Evolutionary conservation across 306 rosid genomes (phyloP).

Genomic region (Pueraria montana): DNA sequence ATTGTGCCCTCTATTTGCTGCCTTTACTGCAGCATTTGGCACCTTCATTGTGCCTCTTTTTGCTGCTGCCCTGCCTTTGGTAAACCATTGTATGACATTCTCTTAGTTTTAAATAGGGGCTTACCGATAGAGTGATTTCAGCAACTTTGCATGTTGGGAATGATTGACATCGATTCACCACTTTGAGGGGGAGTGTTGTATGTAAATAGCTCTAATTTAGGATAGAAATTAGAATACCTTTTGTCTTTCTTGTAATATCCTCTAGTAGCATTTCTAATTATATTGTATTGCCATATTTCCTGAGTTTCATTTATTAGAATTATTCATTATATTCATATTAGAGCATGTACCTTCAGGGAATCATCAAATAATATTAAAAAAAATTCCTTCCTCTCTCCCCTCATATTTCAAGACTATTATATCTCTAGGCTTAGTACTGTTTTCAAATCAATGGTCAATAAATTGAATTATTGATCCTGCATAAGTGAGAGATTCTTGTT

Average conservation of each 20-base stretch:
- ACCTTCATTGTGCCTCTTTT: background rate
- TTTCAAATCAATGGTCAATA: constrained; percentile 4
- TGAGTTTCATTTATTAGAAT: background rate
- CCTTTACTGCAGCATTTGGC: background rate
- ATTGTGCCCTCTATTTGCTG: background rate
- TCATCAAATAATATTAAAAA: background rate
- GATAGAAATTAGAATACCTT: background rate
- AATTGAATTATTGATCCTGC: constrained; percentile 19
- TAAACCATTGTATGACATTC: background rate
- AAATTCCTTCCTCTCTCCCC: background rate
- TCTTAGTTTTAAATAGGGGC: background rate
- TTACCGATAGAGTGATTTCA: background rate
- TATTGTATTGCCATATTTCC: background rate
- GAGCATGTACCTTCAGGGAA: background rate
- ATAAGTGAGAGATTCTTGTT: constrained; percentile 11
- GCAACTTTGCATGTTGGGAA: background rate
- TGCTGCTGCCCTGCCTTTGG: background rate
- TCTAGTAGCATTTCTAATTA: background rate
- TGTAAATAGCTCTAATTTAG: background rate
- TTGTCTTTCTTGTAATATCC: background rate
- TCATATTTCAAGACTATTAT: background rate
- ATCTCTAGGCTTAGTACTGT: background rate
- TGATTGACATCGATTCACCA: background rate
- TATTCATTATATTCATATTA: background rate
- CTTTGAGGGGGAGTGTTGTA: background rate